Conservation (phyloP, 148 eudicot genomes). For the Diospyros lotus region DNA sequence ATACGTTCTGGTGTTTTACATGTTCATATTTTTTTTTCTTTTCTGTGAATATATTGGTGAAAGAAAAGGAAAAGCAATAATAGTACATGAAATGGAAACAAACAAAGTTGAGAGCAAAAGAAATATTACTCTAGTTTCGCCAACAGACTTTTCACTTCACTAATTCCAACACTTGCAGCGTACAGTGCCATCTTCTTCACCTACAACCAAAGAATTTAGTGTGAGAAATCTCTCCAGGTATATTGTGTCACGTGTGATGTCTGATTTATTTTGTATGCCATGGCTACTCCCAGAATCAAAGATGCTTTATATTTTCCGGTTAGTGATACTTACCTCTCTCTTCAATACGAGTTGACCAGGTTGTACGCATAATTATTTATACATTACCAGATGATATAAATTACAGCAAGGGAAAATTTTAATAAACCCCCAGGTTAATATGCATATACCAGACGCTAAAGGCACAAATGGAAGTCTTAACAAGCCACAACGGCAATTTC, state of each 20-base stretch:
- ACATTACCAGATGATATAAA: not conserved
- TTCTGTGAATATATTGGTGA: not conserved
- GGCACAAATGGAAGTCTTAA: not conserved
- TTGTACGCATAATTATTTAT: not conserved
- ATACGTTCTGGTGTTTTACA: too few species aligned
- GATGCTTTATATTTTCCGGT: not conserved
- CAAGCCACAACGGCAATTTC: not conserved
- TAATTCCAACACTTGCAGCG: conserved; percentile 51
- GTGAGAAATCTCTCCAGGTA: not conserved
- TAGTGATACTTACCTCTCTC: too few species aligned
- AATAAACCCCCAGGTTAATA: not conserved
- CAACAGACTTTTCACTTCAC: conserved; percentile 39
- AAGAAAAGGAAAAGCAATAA: not conserved
- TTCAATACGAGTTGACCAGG: too few species aligned
- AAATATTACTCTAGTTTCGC: conserved; percentile 25
- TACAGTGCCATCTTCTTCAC: conserved; percentile 72
- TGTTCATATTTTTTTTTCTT: too few species aligned
- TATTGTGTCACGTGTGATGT: not conserved
- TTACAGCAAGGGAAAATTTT: not conserved
- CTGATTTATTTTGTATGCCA: not conserved
- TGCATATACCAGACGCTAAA: too few species aligned
- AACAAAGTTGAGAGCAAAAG: not conserved
- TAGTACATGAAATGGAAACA: not conserved
- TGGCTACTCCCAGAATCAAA: not conserved
- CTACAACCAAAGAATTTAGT: conserved; percentile 20